Percentiles rank a stretch among this genome's conserved stretches.
Evolutionary conservation across 176 grass and related monocot species (phyloP).

Genomic region (Pharus latifolius): DNA sequence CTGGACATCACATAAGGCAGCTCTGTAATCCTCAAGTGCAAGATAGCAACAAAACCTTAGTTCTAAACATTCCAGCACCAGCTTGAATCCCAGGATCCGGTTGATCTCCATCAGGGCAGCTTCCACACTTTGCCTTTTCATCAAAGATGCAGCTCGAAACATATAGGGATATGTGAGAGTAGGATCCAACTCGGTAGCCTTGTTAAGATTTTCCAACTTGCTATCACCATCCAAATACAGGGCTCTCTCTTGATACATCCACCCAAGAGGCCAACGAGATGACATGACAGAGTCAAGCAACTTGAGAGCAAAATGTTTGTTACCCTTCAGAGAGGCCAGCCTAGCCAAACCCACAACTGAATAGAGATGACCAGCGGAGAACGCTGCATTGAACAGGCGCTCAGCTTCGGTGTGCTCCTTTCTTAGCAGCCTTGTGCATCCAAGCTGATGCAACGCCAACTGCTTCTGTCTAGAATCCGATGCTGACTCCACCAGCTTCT

Average conservation of each 20-base stretch:
- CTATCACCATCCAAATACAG: constrained; percentile 73
- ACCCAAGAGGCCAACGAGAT: constrained; percentile 75
- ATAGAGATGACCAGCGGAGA: constrained; percentile 80
- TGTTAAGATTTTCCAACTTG: constrained; percentile 83
- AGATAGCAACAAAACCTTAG: constrained; percentile 90
- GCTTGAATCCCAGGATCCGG: constrained; percentile 76
- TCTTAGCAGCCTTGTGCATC: constrained; percentile 53
- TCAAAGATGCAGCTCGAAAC: constrained; percentile 79
- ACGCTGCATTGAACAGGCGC: constrained; percentile 62
- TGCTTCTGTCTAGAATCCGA: constrained; percentile 69
- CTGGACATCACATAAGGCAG: constrained; percentile 83
- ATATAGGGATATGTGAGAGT: constrained; percentile 93
- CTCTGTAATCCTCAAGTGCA: constrained; percentile 80
- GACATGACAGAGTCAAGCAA: constrained; percentile 83
- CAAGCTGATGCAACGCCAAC: constrained; percentile 72
- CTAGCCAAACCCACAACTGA: constrained; percentile 80
- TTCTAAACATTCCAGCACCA: constrained; percentile 83
- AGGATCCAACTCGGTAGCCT: constrained; percentile 81
- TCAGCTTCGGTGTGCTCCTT: constrained; percentile 79
- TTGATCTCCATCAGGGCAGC: constrained; percentile 86
- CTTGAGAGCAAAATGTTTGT: constrained; percentile 86
- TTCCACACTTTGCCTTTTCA: constrained; percentile 86
- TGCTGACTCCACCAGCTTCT: constrained; percentile 81
- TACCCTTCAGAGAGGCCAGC: constrained; percentile 52
- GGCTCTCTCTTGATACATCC: constrained; percentile 97